A percentile compares a stretch with the other conserved stretches of the same genome.
Conservation (phyloP, 1,284 basidiomycete genomes). For the Ustilago vetiveriae region DNA sequence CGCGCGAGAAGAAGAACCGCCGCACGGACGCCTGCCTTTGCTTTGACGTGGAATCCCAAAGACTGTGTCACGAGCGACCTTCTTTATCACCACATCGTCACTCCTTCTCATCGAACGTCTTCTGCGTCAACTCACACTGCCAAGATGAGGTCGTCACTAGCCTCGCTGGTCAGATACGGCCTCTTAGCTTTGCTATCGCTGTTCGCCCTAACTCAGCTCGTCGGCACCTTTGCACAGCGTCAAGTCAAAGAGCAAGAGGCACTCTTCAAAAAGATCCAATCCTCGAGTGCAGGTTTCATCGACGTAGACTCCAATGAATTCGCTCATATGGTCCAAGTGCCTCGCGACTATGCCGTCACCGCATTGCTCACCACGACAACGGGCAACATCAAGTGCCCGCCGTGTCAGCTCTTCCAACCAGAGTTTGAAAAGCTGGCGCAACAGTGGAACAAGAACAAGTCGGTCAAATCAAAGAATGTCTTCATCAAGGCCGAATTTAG, state of each 20-base stretch:
- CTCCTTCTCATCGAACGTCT: no score
- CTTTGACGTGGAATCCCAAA: slow-evolving; percentile 21
- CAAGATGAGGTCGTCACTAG: slow-evolving; percentile 15
- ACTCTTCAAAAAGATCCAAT: slow-evolving; percentile 31
- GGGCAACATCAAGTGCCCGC: slow-evolving; percentile 48
- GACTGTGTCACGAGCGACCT: no score
- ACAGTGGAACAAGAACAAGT: slow-evolving; percentile 42
- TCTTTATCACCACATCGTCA: not conserved
- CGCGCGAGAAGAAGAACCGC: slow-evolving; percentile 31
- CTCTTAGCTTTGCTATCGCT: slow-evolving; percentile 17
- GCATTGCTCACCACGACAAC: slow-evolving; percentile 52
- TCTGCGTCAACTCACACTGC: not conserved
- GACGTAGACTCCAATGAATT: slow-evolving; percentile 39
- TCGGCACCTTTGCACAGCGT: slow-evolving; percentile 9
- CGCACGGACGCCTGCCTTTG: slow-evolving; percentile 23
- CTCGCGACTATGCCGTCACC: slow-evolving; percentile 48
- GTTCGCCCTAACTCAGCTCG: slow-evolving; percentile 12
- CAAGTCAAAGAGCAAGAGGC: slow-evolving; percentile 13
- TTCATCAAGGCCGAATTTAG: slow-evolving; percentile 56
- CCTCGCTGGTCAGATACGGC: slow-evolving; percentile 10
- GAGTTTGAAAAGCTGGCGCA: slow-evolving; percentile 50
- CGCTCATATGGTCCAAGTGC: slow-evolving; percentile 7
- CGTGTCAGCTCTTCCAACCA: slow-evolving; percentile 54
- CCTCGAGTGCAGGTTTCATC: slow-evolving; percentile 23
- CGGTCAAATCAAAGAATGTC: slow-evolving; percentile 40